A percentile compares a stretch with the other conserved stretches of the same genome.
phyloP scores from a whole-genome alignment of 2,329 filamentous ascomycete genomes.

The Hansfordia pulvinata region DNA sequence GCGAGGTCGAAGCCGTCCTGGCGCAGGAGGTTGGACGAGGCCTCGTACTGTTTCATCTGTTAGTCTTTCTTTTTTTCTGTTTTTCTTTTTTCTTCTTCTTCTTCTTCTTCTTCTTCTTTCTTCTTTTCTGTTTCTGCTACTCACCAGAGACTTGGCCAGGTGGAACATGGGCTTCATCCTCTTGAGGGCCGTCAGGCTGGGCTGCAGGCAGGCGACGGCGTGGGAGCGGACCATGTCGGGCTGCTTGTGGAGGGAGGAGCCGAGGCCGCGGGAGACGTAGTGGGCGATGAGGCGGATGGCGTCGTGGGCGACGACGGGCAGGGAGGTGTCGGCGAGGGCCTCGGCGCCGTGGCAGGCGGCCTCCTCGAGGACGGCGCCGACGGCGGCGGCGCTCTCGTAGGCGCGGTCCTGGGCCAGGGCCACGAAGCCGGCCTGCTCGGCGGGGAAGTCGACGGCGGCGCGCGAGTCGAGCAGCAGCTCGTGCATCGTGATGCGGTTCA shows the following conservation, averaged over 20 bases:
- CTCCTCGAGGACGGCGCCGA: conserved; percentile 11
- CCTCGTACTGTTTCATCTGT: no score
- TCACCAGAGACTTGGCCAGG: conserved; percentile 4
- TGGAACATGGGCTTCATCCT: conserved; percentile 5
- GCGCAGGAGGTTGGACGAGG: conserved; percentile 1
- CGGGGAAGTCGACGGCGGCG: conserved; percentile 3
- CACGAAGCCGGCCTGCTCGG: conserved; percentile 8
- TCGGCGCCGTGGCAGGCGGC: conserved; percentile 4
- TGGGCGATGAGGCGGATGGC: conserved; percentile 4
- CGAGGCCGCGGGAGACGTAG: conserved; percentile 1
- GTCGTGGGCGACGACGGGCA: conserved; percentile 5
- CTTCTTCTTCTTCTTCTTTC: no score
- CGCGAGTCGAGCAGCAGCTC: conserved; percentile 2
- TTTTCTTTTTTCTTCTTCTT: no score
- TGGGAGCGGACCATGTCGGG: conserved; percentile 1
- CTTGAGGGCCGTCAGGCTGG: conserved; percentile 5
- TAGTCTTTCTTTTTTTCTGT: no score
- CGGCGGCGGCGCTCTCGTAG: conserved; percentile 11
- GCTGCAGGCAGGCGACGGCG: conserved; percentile 2
- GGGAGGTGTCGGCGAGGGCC: conserved; percentile 5
- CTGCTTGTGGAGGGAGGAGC: conserved; percentile 1
- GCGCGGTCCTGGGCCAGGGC: conserved; percentile 9
- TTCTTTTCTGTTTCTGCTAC: no score
- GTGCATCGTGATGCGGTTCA: conserved; percentile 3
- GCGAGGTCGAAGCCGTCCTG: neutral